These are phyloP conservation scores for Elymus sibiricus DNA, from an alignment of 176 grass and related monocot species.

Conservation along the genomic window DNA sequence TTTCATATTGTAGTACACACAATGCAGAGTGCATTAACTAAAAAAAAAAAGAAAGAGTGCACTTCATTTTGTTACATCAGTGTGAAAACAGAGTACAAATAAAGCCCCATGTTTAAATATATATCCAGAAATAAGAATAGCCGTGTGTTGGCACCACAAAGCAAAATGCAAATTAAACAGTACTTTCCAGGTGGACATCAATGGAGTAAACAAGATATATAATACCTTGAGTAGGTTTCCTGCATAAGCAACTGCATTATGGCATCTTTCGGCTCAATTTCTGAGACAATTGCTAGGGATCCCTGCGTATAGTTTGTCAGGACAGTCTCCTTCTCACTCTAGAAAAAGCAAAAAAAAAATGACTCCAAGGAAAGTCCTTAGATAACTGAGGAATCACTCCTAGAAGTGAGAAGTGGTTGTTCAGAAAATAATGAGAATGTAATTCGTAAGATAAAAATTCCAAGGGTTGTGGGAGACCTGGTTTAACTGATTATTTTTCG, in stretches of 20 bases:
- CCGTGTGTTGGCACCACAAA: neutral
- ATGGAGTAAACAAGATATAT: neutral
- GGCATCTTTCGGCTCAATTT: slow-evolving; percentile 68
- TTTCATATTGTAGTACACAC: neutral
- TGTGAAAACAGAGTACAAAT: slow-evolving; percentile 11
- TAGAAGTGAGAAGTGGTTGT: neutral
- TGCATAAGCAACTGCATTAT: slow-evolving; percentile 79
- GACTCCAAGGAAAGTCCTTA: neutral
- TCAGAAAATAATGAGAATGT: neutral
- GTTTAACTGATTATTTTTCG: slow-evolving; percentile 9
- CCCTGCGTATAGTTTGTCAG: slow-evolving; percentile 41
- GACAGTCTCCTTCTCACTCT: slow-evolving; percentile 41
- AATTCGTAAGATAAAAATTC: neutral
- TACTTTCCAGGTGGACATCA: neutral
- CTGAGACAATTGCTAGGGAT: slow-evolving; percentile 67
- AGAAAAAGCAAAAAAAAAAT: slow-evolving; percentile 12
- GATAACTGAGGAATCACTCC: neutral
- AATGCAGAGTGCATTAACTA: neutral
- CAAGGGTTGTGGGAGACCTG: slow-evolving; percentile 27
- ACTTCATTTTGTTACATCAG: neutral
- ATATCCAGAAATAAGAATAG: neutral
- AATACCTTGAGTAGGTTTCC: slow-evolving; percentile 90
- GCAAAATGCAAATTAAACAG: neutral
- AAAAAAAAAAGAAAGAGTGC: neutral
- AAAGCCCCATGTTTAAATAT: neutral